phyloP scores from a whole-genome alignment of 2,329 filamentous ascomycete species.

The Ophiostoma perfectum region DNA sequence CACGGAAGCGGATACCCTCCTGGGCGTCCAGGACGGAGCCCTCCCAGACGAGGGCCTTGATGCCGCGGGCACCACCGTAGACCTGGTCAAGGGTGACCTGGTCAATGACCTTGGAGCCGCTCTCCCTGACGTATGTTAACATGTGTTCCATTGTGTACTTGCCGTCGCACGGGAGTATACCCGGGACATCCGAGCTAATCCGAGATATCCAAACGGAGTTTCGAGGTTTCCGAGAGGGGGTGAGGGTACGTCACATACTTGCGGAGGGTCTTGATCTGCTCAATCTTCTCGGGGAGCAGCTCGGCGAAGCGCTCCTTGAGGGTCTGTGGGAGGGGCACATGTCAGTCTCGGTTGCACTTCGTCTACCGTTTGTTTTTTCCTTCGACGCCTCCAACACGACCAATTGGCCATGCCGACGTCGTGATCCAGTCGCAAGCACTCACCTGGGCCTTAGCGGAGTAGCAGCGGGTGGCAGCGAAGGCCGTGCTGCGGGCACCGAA shows the following conservation, averaged over 20 bases:
- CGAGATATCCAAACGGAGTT: neutral
- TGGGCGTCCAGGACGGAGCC: slow-evolving; percentile 95
- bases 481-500: slow-evolving; percentile 63
- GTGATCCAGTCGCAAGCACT: slow-evolving; percentile 8
- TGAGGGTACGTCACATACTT: slow-evolving; percentile 59
- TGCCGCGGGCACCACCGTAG: slow-evolving; percentile 97
- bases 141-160: neutral
- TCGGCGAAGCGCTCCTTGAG: slow-evolving; percentile 98
- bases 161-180: neutral
- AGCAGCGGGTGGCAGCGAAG: slow-evolving; percentile 81
- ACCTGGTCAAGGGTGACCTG: slow-evolving; percentile 99
- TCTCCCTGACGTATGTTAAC: slow-evolving; percentile 56
- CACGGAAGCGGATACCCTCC: slow-evolving; percentile 99
- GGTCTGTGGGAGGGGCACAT: slow-evolving; percentile 52
- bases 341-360: slow-evolving; percentile 11
- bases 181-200: slow-evolving; percentile 8
- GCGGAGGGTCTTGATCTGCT: slow-evolving; percentile 97
- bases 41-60: slow-evolving; percentile 99
- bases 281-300: slow-evolving; percentile 90
- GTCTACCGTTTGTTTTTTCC: slow-evolving; percentile 8
- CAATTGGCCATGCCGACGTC: neutral
- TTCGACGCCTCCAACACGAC: neutral
- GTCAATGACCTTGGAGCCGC: slow-evolving; percentile 91
- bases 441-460: slow-evolving; percentile 90
- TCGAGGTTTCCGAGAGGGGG: neutral